These are phyloP conservation scores for Paramarasmius palmivorus DNA, from an alignment of 1,284 basidiomycete genomes.

Conservation along the genomic window DNA sequence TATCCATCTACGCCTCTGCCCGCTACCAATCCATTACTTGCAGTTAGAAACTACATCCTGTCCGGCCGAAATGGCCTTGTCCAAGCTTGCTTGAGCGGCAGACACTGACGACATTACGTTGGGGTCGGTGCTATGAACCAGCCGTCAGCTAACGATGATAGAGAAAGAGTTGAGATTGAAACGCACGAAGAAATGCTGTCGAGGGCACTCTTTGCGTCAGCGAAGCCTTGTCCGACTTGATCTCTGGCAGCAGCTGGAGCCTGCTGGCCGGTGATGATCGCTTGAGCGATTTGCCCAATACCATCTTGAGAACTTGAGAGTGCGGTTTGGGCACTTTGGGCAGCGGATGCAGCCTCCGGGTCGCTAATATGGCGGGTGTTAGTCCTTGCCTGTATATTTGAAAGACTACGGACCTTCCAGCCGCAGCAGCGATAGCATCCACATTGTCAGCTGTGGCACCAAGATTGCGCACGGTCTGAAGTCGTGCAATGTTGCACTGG, in stretches of 20 bases:
- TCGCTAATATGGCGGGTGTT: constrained; percentile 24
- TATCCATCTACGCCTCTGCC: too few species aligned
- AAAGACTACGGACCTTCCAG: not conserved
- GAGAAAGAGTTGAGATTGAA: constrained; percentile 17
- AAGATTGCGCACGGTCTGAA: constrained; percentile 30
- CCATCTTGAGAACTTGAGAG: constrained; percentile 31
- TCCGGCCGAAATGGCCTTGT: constrained; percentile 24
- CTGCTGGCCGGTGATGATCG: constrained; percentile 32
- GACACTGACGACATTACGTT: constrained; percentile 20
- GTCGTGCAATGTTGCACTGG: constrained; percentile 35
- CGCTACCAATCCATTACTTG: not conserved
- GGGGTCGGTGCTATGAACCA: constrained; percentile 20
- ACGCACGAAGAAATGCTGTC: constrained; percentile 33
- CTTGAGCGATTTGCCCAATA: constrained; percentile 30
- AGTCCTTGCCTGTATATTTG: not conserved
- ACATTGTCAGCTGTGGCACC: constrained; percentile 29
- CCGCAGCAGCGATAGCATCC: constrained; percentile 20
- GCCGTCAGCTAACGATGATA: not conserved
- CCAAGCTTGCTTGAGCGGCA: constrained; percentile 19
- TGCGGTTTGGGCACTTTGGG: constrained; percentile 24
- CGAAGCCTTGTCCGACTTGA: constrained; percentile 33
- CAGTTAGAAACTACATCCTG: constrained; percentile 17
- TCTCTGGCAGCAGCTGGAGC: constrained; percentile 35
- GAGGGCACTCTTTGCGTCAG: constrained; percentile 31
- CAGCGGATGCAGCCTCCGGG: constrained; percentile 23